phyloP scores from a whole-genome alignment of 106 monocot genomes.

The Dendrobium catenatum region DNA sequence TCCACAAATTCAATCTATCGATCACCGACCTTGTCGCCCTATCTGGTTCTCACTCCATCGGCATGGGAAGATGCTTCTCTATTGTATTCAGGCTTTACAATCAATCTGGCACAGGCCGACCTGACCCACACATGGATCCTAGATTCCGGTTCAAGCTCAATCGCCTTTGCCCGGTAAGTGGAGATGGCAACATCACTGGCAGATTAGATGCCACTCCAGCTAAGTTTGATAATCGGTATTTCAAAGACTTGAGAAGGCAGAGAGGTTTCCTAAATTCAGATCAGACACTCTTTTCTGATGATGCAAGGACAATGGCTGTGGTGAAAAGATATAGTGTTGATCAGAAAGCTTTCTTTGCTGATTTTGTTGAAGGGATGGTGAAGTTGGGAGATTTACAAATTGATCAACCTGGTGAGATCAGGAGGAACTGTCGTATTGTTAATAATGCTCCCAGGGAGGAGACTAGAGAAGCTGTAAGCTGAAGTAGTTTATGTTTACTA shows the following conservation, averaged over 20 bases:
- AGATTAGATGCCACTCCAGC: slow-evolving; percentile 49
- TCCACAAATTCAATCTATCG: slow-evolving; percentile 24
- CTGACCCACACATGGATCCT: slow-evolving; percentile 50
- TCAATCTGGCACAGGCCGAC: slow-evolving; percentile 56
- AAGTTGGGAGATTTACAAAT: slow-evolving; percentile 73
- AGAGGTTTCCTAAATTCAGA: slow-evolving; percentile 75
- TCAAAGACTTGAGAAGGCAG: slow-evolving; percentile 55
- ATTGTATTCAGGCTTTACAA: slow-evolving; percentile 56
- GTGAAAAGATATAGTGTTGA: slow-evolving; percentile 40
- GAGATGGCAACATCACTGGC: slow-evolving; percentile 47
- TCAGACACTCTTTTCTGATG: slow-evolving; percentile 59
- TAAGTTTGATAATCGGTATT: slow-evolving; percentile 73
- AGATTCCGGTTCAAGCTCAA: slow-evolving; percentile 27
- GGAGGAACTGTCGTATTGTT: slow-evolving; percentile 58
- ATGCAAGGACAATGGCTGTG: slow-evolving; percentile 21
- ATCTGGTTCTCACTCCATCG: slow-evolving; percentile 54
- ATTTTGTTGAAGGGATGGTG: slow-evolving; percentile 73
- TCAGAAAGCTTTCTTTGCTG: slow-evolving; percentile 47
- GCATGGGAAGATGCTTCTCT: slow-evolving; percentile 50
- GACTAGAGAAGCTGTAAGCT: not conserved
- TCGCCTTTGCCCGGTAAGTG: slow-evolving; percentile 26
- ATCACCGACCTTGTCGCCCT: slow-evolving; percentile 44
- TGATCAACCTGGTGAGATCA: slow-evolving; percentile 41
- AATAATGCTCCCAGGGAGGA: slow-evolving; percentile 8
- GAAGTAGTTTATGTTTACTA: too few species aligned